Evolutionary conservation across 2,329 filamentous ascomycete species (phyloP).

Genomic region (Stagonosporopsis rhizophila): DNA sequence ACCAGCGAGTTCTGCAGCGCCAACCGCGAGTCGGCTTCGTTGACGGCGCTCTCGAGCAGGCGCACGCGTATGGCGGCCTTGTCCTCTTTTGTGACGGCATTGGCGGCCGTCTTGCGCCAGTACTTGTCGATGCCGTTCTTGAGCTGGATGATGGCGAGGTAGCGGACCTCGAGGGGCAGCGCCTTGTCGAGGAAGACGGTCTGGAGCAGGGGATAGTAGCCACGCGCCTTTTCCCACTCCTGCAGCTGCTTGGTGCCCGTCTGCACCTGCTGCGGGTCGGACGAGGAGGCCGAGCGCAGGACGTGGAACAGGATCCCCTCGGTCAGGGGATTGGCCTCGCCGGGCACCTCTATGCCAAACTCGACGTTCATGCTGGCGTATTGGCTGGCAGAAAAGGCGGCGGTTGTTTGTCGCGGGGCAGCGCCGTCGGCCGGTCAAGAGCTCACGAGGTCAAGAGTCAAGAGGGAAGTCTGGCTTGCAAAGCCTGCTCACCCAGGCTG

Average conservation of each 20-base stretch:
- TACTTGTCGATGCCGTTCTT: constrained; percentile 97
- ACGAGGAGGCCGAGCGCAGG: constrained; percentile 57
- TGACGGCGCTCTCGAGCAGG: constrained; percentile 77
- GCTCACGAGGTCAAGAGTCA: too few relatives aligned
- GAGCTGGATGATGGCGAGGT: constrained; percentile 89
- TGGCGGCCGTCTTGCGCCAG: constrained; percentile 83
- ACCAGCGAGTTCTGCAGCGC: constrained; percentile 89
- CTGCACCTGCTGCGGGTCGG: constrained; percentile 58
- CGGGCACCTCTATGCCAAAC: constrained; percentile 73
- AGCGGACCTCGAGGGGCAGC: constrained; percentile 78
- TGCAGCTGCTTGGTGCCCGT: constrained; percentile 61
- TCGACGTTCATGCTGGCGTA: constrained; percentile 38
- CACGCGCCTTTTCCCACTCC: constrained; percentile 57
- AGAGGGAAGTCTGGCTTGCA: background rate
- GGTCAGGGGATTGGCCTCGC: constrained; percentile 71
- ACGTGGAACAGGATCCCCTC: constrained; percentile 57
- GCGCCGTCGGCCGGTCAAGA: too few relatives aligned
- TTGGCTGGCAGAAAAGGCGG: background rate
- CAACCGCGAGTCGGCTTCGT: constrained; percentile 76
- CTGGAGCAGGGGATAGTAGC: constrained; percentile 61
- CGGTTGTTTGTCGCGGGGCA: background rate
- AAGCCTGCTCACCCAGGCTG: constrained; percentile 43
- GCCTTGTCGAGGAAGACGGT: constrained; percentile 81
- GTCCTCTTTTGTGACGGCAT: constrained; percentile 71
- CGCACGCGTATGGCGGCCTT: constrained; percentile 78